Percentiles rank a stretch among this genome's conserved stretches.
phyloP scores from a whole-genome alignment of 2,329 filamentous ascomycete genomes.

The Hysterium pulicare region DNA sequence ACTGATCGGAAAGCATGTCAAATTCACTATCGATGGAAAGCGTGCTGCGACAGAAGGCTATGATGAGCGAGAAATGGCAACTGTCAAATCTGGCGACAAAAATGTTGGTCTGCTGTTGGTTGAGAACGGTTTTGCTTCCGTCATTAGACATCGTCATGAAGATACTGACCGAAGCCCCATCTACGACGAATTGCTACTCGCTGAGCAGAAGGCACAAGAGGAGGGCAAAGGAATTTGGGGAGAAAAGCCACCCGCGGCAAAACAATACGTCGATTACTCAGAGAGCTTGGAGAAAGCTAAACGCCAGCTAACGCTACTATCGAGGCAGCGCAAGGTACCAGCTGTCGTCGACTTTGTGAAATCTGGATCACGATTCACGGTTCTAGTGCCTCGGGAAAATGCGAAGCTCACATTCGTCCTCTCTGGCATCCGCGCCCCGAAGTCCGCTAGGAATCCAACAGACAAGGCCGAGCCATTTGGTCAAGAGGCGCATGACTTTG shows the following conservation, averaged over 20 bases:
- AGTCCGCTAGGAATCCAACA: constrained; percentile 74
- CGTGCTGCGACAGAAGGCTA: constrained; percentile 87
- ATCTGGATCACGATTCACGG: constrained; percentile 89
- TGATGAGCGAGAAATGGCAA: constrained; percentile 92
- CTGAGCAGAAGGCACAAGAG: constrained; percentile 77
- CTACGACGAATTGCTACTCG: constrained; percentile 82
- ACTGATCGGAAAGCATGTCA: constrained; percentile 93
- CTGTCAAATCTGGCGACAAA: constrained; percentile 76
- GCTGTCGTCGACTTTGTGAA: constrained; percentile 97
- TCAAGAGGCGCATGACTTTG: constrained; percentile 89
- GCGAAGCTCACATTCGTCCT: constrained; percentile 94
- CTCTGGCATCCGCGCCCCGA: constrained; percentile 85
- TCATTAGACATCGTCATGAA: constrained; percentile 91
- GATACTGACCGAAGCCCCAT: constrained; percentile 91
- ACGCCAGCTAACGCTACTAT: constrained; percentile 81
- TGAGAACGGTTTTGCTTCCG: constrained; percentile 89
- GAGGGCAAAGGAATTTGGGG: constrained; percentile 95
- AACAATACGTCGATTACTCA: constrained; percentile 83
- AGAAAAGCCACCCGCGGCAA: constrained; percentile 77
- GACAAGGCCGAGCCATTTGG: constrained; percentile 91
- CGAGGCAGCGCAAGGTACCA: constrained; percentile 87
- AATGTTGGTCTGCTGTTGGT: constrained; percentile 82
- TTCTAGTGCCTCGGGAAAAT: constrained; percentile 87
- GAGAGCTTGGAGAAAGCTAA: constrained; percentile 94
- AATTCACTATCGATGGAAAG: constrained; percentile 82